Percentiles rank a stretch among this genome's conserved stretches.
Evolutionary conservation across 2,329 filamentous ascomycete species (phyloP).

Genomic region (Taxawa tesnikishii): DNA sequence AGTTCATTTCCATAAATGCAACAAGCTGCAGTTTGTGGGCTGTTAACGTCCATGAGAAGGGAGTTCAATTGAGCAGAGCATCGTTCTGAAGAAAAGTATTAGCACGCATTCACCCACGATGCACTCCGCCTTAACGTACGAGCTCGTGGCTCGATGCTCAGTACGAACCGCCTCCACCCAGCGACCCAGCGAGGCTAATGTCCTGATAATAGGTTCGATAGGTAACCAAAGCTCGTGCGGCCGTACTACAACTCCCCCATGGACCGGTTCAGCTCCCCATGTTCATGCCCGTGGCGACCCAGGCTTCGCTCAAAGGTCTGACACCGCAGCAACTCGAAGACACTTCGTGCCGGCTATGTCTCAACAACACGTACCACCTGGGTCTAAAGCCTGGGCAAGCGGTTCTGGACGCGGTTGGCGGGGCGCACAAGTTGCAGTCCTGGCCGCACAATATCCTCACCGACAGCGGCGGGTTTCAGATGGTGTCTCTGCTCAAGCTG

Average conservation of each 20-base stretch:
- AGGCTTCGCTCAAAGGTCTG: conserved; percentile 86
- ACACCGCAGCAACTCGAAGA: conserved; percentile 86
- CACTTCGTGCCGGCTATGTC: conserved; percentile 76
- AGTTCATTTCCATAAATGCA: too few relatives aligned
- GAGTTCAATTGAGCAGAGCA: too few relatives aligned
- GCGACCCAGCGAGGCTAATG: neutral
- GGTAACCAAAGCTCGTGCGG: conserved; percentile 91
- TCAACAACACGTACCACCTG: conserved; percentile 97
- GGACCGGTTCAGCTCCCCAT: conserved; percentile 80
- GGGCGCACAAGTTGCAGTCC: conserved; percentile 86
- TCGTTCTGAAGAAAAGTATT: too few relatives aligned
- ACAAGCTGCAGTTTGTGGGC: too few relatives aligned
- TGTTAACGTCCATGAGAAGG: too few relatives aligned
- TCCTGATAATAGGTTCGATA: conserved; percentile 28
- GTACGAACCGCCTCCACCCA: too few relatives aligned
- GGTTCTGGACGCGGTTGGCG: conserved; percentile 74
- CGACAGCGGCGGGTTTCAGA: conserved; percentile 66
- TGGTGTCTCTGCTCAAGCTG: conserved; percentile 91
- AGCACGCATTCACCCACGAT: too few relatives aligned
- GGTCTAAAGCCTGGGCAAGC: conserved; percentile 90
- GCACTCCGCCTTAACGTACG: conserved; percentile 58
- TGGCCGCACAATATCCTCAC: conserved; percentile 95
- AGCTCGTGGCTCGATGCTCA: conserved; percentile 66
- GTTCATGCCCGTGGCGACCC: conserved; percentile 98
- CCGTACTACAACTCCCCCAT: conserved; percentile 78